phyloP scores from a whole-genome alignment of 805 yeast genomes.

The Kazachstania taianensis region DNA sequence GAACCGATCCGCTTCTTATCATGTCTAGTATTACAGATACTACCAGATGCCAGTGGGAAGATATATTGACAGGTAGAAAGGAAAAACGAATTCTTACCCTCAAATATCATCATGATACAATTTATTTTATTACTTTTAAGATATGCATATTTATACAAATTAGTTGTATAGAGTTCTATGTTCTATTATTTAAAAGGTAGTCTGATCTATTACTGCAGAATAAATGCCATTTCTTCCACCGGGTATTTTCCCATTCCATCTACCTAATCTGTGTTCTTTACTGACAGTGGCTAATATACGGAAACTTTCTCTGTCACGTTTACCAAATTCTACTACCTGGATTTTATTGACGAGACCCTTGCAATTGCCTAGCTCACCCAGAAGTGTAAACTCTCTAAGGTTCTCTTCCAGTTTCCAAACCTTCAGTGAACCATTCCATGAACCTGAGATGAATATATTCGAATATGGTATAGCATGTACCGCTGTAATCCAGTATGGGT shows the following conservation, averaged over 20 bases:
- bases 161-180: background rate
- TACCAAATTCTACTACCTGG: slow-evolving; percentile 44
- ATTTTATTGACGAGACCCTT: slow-evolving; percentile 64
- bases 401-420: slow-evolving; percentile 70
- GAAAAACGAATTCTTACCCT: too few species aligned
- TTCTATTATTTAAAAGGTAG: slow-evolving; percentile 19
- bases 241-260: slow-evolving; percentile 60
- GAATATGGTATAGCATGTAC: slow-evolving; percentile 75
- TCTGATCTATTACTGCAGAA: slow-evolving; percentile 39
- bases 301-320: slow-evolving; percentile 40
- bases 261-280: slow-evolving; percentile 81
- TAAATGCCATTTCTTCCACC: slow-evolving; percentile 70
- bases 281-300: slow-evolving; percentile 58
- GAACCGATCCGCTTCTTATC: too few species aligned
- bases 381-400: slow-evolving; percentile 45
- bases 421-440: slow-evolving; percentile 69
- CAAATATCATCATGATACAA: too few species aligned
- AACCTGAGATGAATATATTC: slow-evolving; percentile 78
- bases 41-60: too few species aligned
- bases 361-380: slow-evolving; percentile 50
- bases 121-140: background rate
- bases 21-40: too few species aligned
- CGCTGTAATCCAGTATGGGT: slow-evolving; percentile 81
- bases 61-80: too few species aligned
- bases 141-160: background rate